Evolutionary conservation across 352 stramenopile species (phyloP).

Genomic region (Phytophthora megakarya): DNA sequence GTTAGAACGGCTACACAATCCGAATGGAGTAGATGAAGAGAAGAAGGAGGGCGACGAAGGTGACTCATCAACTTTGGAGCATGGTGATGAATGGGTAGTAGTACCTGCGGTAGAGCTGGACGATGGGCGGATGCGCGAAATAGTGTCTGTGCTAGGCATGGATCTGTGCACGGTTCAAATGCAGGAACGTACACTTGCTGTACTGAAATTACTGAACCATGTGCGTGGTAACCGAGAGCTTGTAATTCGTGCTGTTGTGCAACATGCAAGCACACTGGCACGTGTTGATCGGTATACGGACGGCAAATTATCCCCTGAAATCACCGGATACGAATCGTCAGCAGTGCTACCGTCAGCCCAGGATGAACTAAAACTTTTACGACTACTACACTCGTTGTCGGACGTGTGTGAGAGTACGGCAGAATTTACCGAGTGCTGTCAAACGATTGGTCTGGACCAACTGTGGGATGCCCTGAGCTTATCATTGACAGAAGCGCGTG

Average conservation of each 20-base stretch:
- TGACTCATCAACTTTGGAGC: conserved; percentile 14
- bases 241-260: conserved; percentile 73
- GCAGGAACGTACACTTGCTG: conserved; percentile 80
- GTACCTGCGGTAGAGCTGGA: conserved; percentile 72
- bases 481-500: conserved; percentile 77
- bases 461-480: conserved; percentile 81
- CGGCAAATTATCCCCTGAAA: conserved; percentile 23
- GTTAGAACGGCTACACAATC: conserved; percentile 72
- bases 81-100: conserved; percentile 63
- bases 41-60: conserved; percentile 46
- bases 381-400: conserved; percentile 95
- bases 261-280: conserved; percentile 58
- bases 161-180: conserved; percentile 81
- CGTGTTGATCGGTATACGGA: conserved; percentile 38
- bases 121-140: conserved; percentile 47
- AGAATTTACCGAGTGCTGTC: conserved; percentile 75
- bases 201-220: conserved; percentile 79
- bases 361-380: conserved; percentile 95
- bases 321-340: conserved; percentile 61
- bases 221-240: conserved; percentile 63
- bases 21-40: conserved; percentile 54
- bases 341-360: conserved; percentile 79
- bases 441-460: conserved; percentile 67
- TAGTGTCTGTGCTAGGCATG: conserved; percentile 80
- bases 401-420: conserved; percentile 76